phyloP scores from a whole-genome alignment of 2,329 filamentous ascomycete genomes.

The Fusarium nygamai region DNA sequence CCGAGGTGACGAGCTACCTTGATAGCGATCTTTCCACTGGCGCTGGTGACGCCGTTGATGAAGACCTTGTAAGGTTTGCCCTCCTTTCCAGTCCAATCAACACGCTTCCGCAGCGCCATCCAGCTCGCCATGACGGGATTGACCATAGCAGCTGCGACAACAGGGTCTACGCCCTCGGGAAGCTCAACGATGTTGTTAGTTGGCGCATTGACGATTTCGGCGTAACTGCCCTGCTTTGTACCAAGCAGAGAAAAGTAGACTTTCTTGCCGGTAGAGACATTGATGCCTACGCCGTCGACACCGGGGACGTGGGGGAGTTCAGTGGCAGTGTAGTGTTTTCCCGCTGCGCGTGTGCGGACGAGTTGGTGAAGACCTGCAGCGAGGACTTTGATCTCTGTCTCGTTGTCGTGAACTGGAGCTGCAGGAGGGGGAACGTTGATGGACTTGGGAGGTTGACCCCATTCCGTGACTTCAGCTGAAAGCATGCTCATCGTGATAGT shows the following conservation, averaged over 20 bases:
- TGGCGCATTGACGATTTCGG: slow-evolving; percentile 60
- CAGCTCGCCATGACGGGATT: slow-evolving; percentile 67
- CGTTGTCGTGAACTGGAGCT: slow-evolving; percentile 46
- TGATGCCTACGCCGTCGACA: slow-evolving; percentile 61
- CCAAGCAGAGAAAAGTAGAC: slow-evolving; percentile 58
- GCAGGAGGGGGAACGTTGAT: slow-evolving; percentile 49
- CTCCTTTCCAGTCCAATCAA: slow-evolving; percentile 41
- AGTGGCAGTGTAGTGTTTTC: slow-evolving; percentile 63
- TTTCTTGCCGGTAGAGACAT: slow-evolving; percentile 55
- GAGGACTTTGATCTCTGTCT: slow-evolving; percentile 61
- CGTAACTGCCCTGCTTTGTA: slow-evolving; percentile 55
- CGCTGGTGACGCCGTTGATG: slow-evolving; percentile 63
- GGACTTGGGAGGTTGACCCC: slow-evolving; percentile 46
- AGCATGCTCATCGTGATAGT: slow-evolving; percentile 44
- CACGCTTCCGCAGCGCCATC: slow-evolving; percentile 64
- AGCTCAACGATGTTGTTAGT: slow-evolving; percentile 52
- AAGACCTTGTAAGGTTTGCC: slow-evolving; percentile 57
- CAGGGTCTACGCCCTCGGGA: slow-evolving; percentile 56
- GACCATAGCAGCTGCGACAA: slow-evolving; percentile 61
- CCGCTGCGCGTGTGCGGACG: slow-evolving; percentile 62
- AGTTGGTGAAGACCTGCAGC: slow-evolving; percentile 63
- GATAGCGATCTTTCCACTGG: slow-evolving; percentile 62
- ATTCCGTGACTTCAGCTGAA: slow-evolving; percentile 53
- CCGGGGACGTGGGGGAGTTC: slow-evolving; percentile 62
- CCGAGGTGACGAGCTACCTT: slow-evolving; percentile 59